Base-by-base conservation (phyloP, 2,329 filamentous ascomycete species). In the Trichophyton mentagrophytes region DNA sequence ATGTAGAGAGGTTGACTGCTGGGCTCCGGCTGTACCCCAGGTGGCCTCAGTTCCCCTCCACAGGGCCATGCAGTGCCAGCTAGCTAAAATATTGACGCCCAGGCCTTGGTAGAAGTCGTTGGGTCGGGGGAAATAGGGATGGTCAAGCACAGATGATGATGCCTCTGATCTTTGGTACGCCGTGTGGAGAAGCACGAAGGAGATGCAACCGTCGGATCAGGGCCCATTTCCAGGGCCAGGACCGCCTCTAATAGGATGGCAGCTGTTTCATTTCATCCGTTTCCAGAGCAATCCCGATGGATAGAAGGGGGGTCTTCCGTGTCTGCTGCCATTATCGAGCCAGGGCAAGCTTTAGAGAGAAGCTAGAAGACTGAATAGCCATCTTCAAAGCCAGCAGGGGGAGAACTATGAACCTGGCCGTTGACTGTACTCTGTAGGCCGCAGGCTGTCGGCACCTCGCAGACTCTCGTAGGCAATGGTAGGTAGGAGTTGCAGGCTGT, bases 61-160 rank as follows among this genome's bases (percentile, higher is more conserved):
- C 49, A 55, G 49, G 20, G 33, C 36, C 49, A 55, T 55, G 49
- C 49, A 55, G 49, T 55, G 27, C 49, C 49, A 55, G n/a, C 49
- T 36, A 55, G 33, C 17, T 44, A n/a, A 44, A n/a, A 44, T 44
- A 17, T 44, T 44, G 40, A 44, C 40, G 49, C 49, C 49, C 49
- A 55, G 36, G 49, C 49, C 15, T 33, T 36, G 9, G 33, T 13
- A 13, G 17, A 17, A 17, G 17, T 17, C 17, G 49, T 53, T 55
- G 27, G 27, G 2, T 36, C 49, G 49, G 49, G 27, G 30, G 27
- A 20, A 55, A n/a, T 55, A 55, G 49, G 49, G 20, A 55, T 55
- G 49, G 1, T 36, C 27, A 33, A 36, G 27, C 49, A 36, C 49
- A 17, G 49, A 27, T 55, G 49, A 27, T 55, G 49, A 27, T 55